Conservation (phyloP, 495 filamentous ascomycete genomes). For the Elasticomyces elasticus region DNA sequence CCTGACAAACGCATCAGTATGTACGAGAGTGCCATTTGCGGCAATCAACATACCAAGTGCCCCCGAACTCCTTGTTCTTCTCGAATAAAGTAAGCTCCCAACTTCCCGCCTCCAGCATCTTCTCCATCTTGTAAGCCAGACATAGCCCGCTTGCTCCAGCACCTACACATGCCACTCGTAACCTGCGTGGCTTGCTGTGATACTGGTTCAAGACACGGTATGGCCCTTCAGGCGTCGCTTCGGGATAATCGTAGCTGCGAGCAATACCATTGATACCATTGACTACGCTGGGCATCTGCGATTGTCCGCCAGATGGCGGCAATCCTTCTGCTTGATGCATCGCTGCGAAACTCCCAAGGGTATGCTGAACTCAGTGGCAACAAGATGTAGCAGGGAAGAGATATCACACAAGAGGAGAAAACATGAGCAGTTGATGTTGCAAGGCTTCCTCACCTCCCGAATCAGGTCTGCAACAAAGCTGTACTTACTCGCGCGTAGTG, state of each 20-base stretch:
- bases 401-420: background rate
- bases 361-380: background rate
- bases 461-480: background rate
- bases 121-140: constrained; percentile 31
- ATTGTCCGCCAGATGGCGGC: constrained; percentile 11
- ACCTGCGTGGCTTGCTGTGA: constrained; percentile 24
- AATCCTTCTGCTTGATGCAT: constrained; percentile 8
- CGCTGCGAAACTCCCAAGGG: background rate
- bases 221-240: constrained; percentile 21
- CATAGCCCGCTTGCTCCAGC: constrained; percentile 28
- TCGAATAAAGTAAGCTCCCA: constrained; percentile 46
- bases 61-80: constrained; percentile 62
- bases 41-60: constrained; percentile 43
- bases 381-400: background rate
- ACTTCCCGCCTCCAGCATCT: constrained; percentile 30
- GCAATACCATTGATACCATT: constrained; percentile 26
- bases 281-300: constrained; percentile 22
- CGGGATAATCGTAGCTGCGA: constrained; percentile 23
- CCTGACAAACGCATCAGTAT: background rate
- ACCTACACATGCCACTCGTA: constrained; percentile 27
- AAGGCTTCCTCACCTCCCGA: background rate
- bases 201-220: constrained; percentile 28
- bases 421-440: background rate
- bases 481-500: background rate
- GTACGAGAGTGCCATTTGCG: background rate